Base-by-base conservation (phyloP, 2,329 filamentous ascomycete species). In the Fonsecaea pugnacius region DNA sequence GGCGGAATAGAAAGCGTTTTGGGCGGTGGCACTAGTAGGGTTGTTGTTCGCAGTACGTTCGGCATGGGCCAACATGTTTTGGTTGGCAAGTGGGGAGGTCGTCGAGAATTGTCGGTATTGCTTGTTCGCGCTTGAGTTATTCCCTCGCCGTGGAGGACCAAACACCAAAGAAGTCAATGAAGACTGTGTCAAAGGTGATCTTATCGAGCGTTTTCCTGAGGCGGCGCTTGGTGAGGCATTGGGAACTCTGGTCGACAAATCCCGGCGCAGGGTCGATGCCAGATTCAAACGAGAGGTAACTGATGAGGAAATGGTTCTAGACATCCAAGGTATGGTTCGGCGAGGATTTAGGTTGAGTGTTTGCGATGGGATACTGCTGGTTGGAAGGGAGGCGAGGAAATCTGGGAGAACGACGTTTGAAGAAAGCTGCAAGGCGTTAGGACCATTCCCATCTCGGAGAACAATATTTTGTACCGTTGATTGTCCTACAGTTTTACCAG, bases 11-110 rank as follows among this genome's bases (percentile, higher is more conserved):
- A 99, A 97, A 16, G 91, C 89, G 75, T 94, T 95, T 76, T 99
- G 95, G 21, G 92, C 89, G 50, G 90, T 90, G 32, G 92, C 89
- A 76, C 92, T 98, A 65, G 83, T 85, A 1, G 95, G 92, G 72
- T 96, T 96, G 77, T 92, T 90, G 78, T 98, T 99, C 40, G 95
- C 96, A 27, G 91, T 90, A 75, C 93, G 90, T 79, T 99, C 95
- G 71, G 93, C 85, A 70, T 91, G 90, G 36, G 92, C 92, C 36
- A 99, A 85, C 62, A 94, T 77, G 69, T 83, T 85, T 58, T 82
- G 81, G 40, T 68, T 69, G 36, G 63, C 58, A 43, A 61, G 58
- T 54, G 62, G 58, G 12, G 64, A 66, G 10, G 68, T 67, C 53
- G 55, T 66, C 8, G 69, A 69, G 33, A 71, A 69, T 1, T 63